Evolutionary conservation across 192 early-diverging fungal genomes (phyloP).

Genomic region (Chytriomyces sp.): DNA sequence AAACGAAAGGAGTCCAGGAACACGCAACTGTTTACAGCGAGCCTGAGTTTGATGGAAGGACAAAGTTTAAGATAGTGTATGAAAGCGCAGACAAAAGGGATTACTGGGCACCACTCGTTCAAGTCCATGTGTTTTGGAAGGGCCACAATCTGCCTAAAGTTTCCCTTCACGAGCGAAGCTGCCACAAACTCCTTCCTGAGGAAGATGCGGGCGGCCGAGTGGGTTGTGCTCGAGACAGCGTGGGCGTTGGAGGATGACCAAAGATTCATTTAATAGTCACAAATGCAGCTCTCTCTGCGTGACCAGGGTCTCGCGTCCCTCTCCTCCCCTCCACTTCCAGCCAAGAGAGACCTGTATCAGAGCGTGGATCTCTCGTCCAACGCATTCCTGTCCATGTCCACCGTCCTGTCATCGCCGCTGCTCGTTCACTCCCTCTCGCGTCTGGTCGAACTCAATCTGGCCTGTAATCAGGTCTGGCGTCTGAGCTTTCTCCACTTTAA

Average conservation of each 20-base stretch:
- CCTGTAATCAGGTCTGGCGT: constrained; percentile 44
- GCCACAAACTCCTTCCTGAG: constrained; percentile 53
- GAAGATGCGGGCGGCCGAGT: neutral
- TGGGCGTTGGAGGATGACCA: too few species aligned
- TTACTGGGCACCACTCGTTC: constrained; percentile 84
- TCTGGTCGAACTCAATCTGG: constrained; percentile 44
- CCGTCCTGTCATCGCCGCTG: too few species aligned
- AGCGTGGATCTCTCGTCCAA: too few species aligned
- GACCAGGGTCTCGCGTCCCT: too few species aligned
- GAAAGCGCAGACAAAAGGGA: neutral
- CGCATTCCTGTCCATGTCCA: too few species aligned
- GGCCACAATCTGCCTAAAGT: constrained; percentile 85
- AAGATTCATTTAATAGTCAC: too few species aligned
- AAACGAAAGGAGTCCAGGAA: neutral
- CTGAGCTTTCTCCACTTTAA: neutral
- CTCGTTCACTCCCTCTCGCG: constrained; percentile 24
- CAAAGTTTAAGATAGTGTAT: constrained; percentile 7
- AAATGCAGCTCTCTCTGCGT: too few species aligned
- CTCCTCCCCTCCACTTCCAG: too few species aligned
- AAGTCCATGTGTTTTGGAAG: constrained; percentile 88
- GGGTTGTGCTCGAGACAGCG: neutral
- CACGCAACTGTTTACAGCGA: constrained; percentile 39
- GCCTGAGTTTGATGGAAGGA: constrained; percentile 24
- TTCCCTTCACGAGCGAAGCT: constrained; percentile 87
- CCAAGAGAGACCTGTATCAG: too few species aligned